A percentile compares a stretch with the other conserved stretches of the same genome.
phyloP scores from a whole-genome alignment of 2,329 filamentous ascomycete species.

The Talaromyces amestolkiae region DNA sequence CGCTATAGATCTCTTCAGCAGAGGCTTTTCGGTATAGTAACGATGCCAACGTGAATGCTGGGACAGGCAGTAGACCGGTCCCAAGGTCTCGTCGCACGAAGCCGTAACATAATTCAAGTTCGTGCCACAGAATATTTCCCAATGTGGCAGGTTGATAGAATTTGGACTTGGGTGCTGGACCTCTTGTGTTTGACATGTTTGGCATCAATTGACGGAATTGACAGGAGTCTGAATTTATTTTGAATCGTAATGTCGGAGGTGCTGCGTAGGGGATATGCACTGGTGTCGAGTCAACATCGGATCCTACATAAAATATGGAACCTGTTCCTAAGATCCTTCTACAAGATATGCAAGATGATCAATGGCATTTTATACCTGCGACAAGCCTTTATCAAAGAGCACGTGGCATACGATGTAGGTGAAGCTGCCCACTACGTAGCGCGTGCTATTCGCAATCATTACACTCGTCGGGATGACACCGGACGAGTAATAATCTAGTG shows the following conservation, averaged over 20 bases:
- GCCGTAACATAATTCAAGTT: constrained; percentile 16
- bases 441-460: neutral
- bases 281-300: neutral
- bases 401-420: neutral
- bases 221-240: neutral
- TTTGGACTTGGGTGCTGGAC: neutral
- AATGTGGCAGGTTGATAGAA: neutral
- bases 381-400: neutral
- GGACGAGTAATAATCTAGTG: neutral
- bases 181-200: neutral
- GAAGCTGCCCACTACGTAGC: neutral
- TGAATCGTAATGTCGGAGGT: neutral
- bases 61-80: constrained; percentile 14
- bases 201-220: neutral
- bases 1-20: constrained; percentile 10
- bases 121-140: constrained; percentile 7
- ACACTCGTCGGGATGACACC: neutral
- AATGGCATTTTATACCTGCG: neutral
- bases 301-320: neutral
- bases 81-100: constrained; percentile 17
- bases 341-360: neutral
- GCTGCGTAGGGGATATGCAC: neutral
- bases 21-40: constrained; percentile 16
- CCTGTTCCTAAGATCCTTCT: neutral
- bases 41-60: constrained; percentile 14